Conservation (phyloP, 805 yeast species). For the Barnettozyma populi region DNA sequence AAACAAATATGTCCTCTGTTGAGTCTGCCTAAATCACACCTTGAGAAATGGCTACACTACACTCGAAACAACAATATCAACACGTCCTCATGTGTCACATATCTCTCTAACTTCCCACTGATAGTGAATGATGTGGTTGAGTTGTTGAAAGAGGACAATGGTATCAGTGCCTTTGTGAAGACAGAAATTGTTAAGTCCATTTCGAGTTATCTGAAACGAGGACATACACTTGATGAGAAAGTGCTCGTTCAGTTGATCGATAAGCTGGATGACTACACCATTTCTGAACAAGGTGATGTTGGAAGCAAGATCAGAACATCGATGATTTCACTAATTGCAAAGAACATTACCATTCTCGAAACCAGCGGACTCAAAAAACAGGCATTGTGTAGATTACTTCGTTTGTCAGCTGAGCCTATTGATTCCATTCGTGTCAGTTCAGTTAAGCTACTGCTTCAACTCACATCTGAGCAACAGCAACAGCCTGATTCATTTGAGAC, state of each 20-base stretch:
- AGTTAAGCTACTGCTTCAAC: conserved; percentile 29
- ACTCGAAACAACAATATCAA: conserved; percentile 35
- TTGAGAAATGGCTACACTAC: conserved; percentile 31
- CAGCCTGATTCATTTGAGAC: conserved; percentile 6
- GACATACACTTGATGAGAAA: not conserved
- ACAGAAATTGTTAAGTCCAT: conserved; percentile 16
- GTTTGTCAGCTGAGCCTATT: conserved; percentile 61
- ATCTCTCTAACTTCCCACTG: conserved; percentile 10
- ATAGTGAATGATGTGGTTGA: conserved; percentile 10
- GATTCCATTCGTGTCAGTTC: conserved; percentile 46
- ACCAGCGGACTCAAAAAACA: conserved; percentile 6
- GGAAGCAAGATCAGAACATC: conserved; percentile 68
- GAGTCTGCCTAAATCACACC: conserved; percentile 2
- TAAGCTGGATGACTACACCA: conserved; percentile 69
- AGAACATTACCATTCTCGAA: conserved; percentile 22
- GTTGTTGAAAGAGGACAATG: conserved; percentile 17
- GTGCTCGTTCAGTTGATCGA: conserved; percentile 16
- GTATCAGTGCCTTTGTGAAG: conserved; percentile 20
- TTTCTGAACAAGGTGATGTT: conserved; percentile 85
- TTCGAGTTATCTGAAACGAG: conserved; percentile 7
- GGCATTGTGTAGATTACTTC: conserved; percentile 35
- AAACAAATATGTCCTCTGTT: conserved; percentile 13
- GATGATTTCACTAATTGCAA: conserved; percentile 36
- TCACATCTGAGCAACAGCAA: conserved; percentile 21
- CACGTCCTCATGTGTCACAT: conserved; percentile 34